Evolutionary conservation across 306 rosid genomes (phyloP).

Genomic region (Cucumis sativus): DNA sequence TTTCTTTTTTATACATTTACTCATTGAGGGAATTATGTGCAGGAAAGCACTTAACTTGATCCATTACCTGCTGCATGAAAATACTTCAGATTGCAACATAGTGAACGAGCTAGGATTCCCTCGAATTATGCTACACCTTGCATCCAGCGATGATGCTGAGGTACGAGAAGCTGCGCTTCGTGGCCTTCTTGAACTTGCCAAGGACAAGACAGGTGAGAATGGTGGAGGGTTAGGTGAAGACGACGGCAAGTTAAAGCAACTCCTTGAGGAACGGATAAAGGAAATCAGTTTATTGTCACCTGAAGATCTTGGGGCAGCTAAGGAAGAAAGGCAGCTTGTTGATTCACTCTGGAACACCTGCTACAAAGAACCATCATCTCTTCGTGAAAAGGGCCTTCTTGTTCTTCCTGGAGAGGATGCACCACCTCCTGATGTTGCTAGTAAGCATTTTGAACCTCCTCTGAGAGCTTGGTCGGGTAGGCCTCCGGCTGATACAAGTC

Average conservation of each 20-base stretch:
- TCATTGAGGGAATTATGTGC: conserved; percentile 11
- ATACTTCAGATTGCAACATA: conserved; percentile 47
- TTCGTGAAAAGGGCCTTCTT: conserved; percentile 68
- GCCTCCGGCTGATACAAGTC: conserved; percentile 20
- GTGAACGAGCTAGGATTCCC: conserved; percentile 63
- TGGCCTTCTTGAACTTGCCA: conserved; percentile 54
- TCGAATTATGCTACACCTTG: conserved; percentile 57
- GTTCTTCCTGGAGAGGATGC: conserved; percentile 75
- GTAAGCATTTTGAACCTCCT: conserved; percentile 70
- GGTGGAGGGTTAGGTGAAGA: conserved; percentile 26
- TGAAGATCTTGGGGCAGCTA: conserved; percentile 65
- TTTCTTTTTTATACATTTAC: background rate
- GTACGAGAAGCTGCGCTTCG: conserved; percentile 86
- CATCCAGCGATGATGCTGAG: conserved; percentile 52
- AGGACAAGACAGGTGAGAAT: conserved; percentile 15
- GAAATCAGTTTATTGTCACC: conserved; percentile 48
- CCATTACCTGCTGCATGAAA: conserved; percentile 59
- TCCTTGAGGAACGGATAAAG: conserved; percentile 64
- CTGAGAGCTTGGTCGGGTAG: conserved; percentile 51
- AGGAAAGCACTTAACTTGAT: conserved; percentile 93
- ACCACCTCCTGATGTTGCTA: conserved; percentile 64
- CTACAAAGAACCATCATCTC: conserved; percentile 55
- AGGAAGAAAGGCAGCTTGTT: conserved; percentile 75
- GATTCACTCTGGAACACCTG: conserved; percentile 65
- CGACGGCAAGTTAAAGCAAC: conserved; percentile 50